Conservation (phyloP, 306 rosid species). For the Psophocarpus tetragonolobus region DNA sequence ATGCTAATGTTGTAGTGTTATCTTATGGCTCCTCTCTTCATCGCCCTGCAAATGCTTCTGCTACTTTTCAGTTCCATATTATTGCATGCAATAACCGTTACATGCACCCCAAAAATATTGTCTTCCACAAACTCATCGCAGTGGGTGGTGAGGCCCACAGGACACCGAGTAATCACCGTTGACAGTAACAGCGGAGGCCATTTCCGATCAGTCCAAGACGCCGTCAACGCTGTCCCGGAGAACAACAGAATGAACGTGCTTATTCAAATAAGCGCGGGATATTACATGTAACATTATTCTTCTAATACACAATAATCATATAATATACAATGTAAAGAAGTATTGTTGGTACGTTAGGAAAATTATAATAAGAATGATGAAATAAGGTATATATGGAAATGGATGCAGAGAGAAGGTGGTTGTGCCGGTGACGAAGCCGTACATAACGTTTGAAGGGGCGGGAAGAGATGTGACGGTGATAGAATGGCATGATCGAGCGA, state of each 20-base stretch:
- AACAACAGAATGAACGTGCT: conserved; percentile 52
- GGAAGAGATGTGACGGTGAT: conserved; percentile 67
- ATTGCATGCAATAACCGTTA: conserved; percentile 28
- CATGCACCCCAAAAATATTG: conserved; percentile 3
- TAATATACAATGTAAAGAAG: no score
- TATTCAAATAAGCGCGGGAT: conserved; percentile 65
- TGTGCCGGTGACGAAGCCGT: conserved; percentile 69
- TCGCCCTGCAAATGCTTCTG: not conserved
- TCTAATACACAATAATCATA: not conserved
- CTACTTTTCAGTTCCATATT: not conserved
- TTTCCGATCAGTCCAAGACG: conserved; percentile 62
- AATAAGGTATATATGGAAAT: not conserved
- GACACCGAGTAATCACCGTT: conserved; percentile 51
- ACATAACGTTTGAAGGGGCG: conserved; percentile 67
- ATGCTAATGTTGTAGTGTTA: not conserved
- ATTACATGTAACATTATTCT: conserved; percentile 48
- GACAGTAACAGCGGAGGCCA: conserved; percentile 50
- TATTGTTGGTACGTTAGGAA: no score
- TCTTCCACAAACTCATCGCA: not conserved
- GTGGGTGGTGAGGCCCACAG: conserved; percentile 62
- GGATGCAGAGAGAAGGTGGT: conserved; percentile 72
- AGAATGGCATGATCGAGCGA: conserved; percentile 79
- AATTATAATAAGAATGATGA: not conserved
- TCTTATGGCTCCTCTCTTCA: conserved; percentile 40
- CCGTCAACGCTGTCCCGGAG: conserved; percentile 56